Evolutionary conservation across 495 filamentous ascomycete species (phyloP), one percentile per base, ranked within the genome.

Genomic region (Penicillium egyptiacum): DNA sequence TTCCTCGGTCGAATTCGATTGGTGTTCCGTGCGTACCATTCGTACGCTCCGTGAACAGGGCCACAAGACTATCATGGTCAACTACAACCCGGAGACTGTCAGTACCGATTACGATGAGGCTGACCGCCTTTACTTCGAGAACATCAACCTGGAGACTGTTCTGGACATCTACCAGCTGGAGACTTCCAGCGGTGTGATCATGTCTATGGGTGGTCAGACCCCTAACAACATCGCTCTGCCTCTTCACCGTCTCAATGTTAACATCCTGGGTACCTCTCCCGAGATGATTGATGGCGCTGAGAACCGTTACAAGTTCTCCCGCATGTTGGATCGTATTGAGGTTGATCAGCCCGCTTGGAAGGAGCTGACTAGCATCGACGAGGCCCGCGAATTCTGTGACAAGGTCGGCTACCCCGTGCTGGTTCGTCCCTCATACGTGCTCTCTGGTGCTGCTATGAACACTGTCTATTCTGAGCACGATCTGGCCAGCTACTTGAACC

Each of bases 221-320:
- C 93, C 94, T 1, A 98, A 98, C 80, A 98, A 98, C 78, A 98
- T 98, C 63, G 92, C 94, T 20, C 80, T 98, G 52, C 90, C 89
- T 1, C 81, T 98, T 23, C 86, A 91, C 60, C 88, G 93, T 39
- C 79, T 93, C 16, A 94, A 96, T 43, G 90, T 96, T 63, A 91
- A 90, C 73, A 87, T 98, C 19, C 79, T 96, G 0, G 94, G 94
- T 60, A 98, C 94, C 2, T 96, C 94, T 0, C 94, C 94, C 30
- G 92, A 98, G 70, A 97, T 97, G 94, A 98, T 98, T 66, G 94
- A 98, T 64, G 90, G 84, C 31, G 94, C 94, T 11, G 94, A 98
- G 75, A 98, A 98, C 72, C 86, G 94, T 19, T 96, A 96, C 81
- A 97, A 98, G 76, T 98, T 98, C 79, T 97, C 93, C 5, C 91